phyloP scores from a whole-genome alignment of 805 yeast species.

The Saitoella complicata region DNA sequence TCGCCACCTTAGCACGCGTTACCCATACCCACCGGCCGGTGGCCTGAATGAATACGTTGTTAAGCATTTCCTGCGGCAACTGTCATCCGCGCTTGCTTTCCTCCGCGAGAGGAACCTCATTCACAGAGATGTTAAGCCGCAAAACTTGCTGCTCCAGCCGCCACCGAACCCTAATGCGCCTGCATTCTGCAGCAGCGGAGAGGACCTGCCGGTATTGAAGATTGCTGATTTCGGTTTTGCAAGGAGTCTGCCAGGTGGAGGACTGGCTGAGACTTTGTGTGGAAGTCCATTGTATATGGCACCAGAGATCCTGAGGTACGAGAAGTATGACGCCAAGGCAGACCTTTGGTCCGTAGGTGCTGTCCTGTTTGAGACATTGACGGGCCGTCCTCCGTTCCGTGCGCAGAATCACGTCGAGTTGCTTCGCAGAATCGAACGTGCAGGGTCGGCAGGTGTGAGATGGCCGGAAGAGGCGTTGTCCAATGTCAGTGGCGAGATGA shows the following conservation, averaged over 20 bases:
- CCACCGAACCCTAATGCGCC: conserved; percentile 46
- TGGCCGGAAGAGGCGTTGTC: too few species aligned
- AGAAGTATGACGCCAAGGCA: conserved; percentile 92
- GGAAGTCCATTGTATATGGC: conserved; percentile 99
- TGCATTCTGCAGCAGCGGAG: conserved; percentile 14
- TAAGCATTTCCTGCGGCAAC: conserved; percentile 70
- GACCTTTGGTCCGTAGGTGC: conserved; percentile 98
- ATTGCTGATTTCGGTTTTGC: conserved; percentile 98
- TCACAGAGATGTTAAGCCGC: conserved; percentile 93
- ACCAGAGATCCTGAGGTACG: conserved; percentile 86
- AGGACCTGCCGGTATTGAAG: conserved; percentile 73
- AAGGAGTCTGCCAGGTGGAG: conserved; percentile 76
- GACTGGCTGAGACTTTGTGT: conserved; percentile 92
- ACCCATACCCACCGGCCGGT: conserved; percentile 64
- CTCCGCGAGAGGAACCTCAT: conserved; percentile 70
- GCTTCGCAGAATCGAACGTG: conserved; percentile 66
- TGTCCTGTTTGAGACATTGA: conserved; percentile 85
- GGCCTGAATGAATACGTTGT: conserved; percentile 72
- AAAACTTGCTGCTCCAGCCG: conserved; percentile 63
- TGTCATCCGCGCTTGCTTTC: conserved; percentile 70
- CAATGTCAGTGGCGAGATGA: conserved; percentile 40
- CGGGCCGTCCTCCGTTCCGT: conserved; percentile 91
- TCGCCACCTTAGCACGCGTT: conserved; percentile 56
- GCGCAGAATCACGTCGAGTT: conserved; percentile 89
- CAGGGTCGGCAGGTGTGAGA: conserved; percentile 23